phyloP scores from a whole-genome alignment of 441 rosid species.

The Adansonia rubrostipa region DNA sequence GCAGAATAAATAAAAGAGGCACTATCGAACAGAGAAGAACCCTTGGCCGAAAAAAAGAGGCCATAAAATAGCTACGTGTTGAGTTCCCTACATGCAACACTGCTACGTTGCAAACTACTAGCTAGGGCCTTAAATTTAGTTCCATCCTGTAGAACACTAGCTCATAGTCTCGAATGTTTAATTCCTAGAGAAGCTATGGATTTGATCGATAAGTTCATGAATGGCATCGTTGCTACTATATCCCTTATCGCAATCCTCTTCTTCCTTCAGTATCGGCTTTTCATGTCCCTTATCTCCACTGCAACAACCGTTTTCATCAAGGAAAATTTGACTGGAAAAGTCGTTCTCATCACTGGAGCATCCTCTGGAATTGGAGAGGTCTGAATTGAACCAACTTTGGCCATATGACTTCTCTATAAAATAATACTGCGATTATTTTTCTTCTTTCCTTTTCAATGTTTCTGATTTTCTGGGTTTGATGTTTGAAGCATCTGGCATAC shows the following conservation, averaged over 20 bases:
- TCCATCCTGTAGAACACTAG: not conserved
- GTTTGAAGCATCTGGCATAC: conserved; percentile 46
- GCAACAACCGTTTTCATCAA: conserved; percentile 34
- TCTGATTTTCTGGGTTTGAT: not conserved
- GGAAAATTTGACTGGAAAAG: conserved; percentile 61
- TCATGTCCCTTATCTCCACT: conserved; percentile 33
- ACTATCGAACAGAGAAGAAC: no score
- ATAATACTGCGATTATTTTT: not conserved
- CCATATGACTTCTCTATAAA: no score
- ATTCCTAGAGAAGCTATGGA: conserved; percentile 32
- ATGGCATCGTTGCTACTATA: conserved; percentile 21
- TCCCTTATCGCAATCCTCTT: conserved; percentile 31
- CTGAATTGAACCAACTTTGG: not conserved
- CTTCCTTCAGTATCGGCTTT: conserved; percentile 36
- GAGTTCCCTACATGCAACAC: conserved; percentile 29
- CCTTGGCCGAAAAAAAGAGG: no score
- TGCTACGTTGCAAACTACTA: conserved; percentile 28
- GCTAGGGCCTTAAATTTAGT: not conserved
- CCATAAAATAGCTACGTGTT: conserved; percentile 25
- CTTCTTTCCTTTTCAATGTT: not conserved
- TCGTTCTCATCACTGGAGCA: conserved; percentile 63
- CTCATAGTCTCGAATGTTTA: not conserved
- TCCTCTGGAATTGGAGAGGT: conserved; percentile 78
- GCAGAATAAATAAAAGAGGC: no score
- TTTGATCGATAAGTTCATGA: conserved; percentile 31